These are phyloP conservation scores for Mycocentrospora acerina DNA, from an alignment of 2,329 filamentous ascomycete species.

Conservation along the genomic window DNA sequence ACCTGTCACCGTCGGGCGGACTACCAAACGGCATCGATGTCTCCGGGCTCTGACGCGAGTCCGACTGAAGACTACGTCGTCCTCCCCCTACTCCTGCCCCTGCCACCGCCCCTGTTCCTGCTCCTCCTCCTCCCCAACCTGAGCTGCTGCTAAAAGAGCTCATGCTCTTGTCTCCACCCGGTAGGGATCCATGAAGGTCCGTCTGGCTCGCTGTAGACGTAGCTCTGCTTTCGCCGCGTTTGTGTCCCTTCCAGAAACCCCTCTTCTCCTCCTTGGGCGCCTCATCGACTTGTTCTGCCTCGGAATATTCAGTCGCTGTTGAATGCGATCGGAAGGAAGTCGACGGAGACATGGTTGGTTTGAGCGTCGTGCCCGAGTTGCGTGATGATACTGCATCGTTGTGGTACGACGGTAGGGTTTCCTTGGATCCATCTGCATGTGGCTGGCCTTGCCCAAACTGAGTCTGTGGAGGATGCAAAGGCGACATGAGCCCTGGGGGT, in stretches of 20 bases:
- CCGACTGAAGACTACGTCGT: constrained; percentile 36
- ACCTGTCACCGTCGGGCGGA: constrained; percentile 39
- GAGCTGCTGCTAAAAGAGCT: constrained; percentile 41
- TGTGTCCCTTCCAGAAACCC: constrained; percentile 70
- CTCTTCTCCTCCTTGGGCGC: constrained; percentile 56
- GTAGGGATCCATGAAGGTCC: constrained; percentile 39
- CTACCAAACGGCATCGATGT: constrained; percentile 35
- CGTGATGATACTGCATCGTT: constrained; percentile 46
- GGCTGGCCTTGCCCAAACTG: constrained; percentile 29
- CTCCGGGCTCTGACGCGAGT: constrained; percentile 31
- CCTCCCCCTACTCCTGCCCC: constrained; percentile 25
- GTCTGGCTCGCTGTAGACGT: constrained; percentile 41
- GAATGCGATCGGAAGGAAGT: constrained; percentile 73
- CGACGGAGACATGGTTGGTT: constrained; percentile 70
- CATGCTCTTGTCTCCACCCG: constrained; percentile 43
- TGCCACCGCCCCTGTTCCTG: too few species aligned
- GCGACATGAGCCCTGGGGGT: constrained; percentile 28
- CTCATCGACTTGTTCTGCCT: constrained; percentile 73
- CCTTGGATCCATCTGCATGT: constrained; percentile 27
- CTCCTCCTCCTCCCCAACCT: constrained; percentile 25
- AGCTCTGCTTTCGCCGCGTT: constrained; percentile 36
- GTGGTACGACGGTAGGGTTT: constrained; percentile 22
- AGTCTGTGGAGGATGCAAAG: constrained; percentile 35
- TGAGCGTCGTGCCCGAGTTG: constrained; percentile 56
- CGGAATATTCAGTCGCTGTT: constrained; percentile 74